These are phyloP conservation scores for Gymnopus androsaceus DNA, from an alignment of 1,284 basidiomycete genomes.

Conservation along the genomic window DNA sequence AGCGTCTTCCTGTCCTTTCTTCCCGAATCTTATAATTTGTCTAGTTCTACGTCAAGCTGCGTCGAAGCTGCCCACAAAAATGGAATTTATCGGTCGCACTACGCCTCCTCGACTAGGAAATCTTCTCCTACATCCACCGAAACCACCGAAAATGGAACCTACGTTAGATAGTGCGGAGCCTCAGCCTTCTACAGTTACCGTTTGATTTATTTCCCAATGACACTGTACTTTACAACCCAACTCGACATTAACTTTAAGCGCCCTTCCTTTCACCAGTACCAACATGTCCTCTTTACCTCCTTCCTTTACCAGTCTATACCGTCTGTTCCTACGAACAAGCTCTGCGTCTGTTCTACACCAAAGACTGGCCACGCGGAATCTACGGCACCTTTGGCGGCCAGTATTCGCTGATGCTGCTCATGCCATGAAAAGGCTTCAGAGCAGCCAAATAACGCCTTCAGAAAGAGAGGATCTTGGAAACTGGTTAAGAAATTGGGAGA, in stretches of 20 bases:
- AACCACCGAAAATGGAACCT: no score
- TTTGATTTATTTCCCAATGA: no score
- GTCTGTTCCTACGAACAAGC: conserved; percentile 59
- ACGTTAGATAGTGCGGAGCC: no score
- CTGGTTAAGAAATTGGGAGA: conserved; percentile 57
- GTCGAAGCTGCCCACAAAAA: conserved; percentile 86
- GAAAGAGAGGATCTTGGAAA: conserved; percentile 32
- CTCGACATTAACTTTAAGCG: no score
- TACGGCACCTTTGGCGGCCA: conserved; percentile 57
- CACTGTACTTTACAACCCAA: no score
- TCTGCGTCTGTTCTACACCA: conserved; percentile 68
- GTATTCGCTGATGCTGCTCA: conserved; percentile 55
- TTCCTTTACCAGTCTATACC: conserved; percentile 61
- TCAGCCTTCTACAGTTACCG: no score
- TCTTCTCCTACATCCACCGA: conserved; percentile 53
- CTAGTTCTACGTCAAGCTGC: conserved; percentile 86
- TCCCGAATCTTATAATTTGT: background rate
- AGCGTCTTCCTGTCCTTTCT: conserved; percentile 24
- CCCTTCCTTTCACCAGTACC: background rate
- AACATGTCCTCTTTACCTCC: no score
- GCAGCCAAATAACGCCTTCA: conserved; percentile 26
- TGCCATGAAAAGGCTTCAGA: conserved; percentile 42
- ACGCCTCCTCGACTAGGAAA: conserved; percentile 83
- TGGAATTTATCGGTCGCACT: conserved; percentile 81
- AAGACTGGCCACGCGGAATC: conserved; percentile 38